Conservation (phyloP, 164 flowering plant genomes). For the Magnolia sinica region DNA sequence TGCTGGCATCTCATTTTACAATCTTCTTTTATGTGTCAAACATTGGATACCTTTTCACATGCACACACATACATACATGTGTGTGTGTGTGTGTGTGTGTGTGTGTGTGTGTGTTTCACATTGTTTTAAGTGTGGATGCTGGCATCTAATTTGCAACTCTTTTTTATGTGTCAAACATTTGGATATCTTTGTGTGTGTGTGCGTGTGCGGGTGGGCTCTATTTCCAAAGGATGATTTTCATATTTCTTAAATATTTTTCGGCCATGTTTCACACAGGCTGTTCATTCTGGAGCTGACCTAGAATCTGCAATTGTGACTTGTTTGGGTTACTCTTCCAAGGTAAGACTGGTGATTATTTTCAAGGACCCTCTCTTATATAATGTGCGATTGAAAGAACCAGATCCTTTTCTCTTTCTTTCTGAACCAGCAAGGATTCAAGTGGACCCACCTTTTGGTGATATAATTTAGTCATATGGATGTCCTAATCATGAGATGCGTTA, state of each 20-base stretch:
- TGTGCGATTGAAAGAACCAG: background rate
- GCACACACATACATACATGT: too few relatives aligned
- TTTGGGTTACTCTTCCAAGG: constrained; percentile 28
- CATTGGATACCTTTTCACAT: too few relatives aligned
- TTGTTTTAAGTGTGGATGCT: too few relatives aligned
- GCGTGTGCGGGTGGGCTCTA: too few relatives aligned
- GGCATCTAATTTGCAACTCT: too few relatives aligned
- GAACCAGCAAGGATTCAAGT: background rate
- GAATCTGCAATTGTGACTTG: constrained; percentile 27
- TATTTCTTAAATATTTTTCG: background rate
- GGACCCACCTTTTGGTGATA: background rate
- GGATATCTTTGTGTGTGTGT: too few relatives aligned
- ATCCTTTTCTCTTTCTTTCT: background rate
- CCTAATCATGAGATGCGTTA: background rate
- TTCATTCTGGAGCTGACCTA: constrained; percentile 33
- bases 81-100: too few relatives aligned
- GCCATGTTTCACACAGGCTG: constrained; percentile 18
- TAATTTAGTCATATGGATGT: background rate
- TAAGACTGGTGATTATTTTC: constrained; percentile 3
- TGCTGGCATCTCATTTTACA: background rate
- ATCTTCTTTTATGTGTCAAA: too few relatives aligned
- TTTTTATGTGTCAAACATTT: too few relatives aligned
- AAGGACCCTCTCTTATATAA: background rate
- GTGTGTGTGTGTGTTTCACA: too few relatives aligned
- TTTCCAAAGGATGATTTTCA: background rate